Base-by-base conservation (phyloP, 192 early-diverging fungal species). In the Geranomyces variabilis region DNA sequence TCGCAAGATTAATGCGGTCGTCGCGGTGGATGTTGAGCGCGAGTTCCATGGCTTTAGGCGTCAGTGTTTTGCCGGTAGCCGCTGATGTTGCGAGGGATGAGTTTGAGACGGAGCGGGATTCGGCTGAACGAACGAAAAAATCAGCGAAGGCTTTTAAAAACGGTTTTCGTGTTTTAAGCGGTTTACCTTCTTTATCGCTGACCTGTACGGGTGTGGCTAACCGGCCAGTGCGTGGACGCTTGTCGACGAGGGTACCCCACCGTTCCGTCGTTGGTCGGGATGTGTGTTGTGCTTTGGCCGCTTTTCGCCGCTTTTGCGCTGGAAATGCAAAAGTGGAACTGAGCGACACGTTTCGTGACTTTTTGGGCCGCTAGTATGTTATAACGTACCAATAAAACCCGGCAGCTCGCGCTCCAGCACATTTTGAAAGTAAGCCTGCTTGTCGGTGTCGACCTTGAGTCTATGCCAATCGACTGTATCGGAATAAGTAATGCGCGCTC, bases 401-500 rank as follows among this genome's bases (percentile, higher is more conserved):
- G 71, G 68, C 15, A 76, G n/a, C 30, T 69, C 72, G 1, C 66
- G 31, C 53, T 80, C 77, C 19, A 76, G 73, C 21, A 83, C 48
- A 48, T 76, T 78, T 33, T 65, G 62, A 60, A 80, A 86, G 61
- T 78, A 79, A 13, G 63, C 68, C 63, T 84, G 76, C 62, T 77
- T 79, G 44, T 86, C 84, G 19, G 74, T 69, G 62, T 86, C 84
- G 28, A 86, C 70, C 41, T 80, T 77, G 4, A 81, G 51, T 17
- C 80, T 56, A 24, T 57, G 58, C 84, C 84, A 86, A 57, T 86
- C 80, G 15, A 86, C 62, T 66, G 29, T 10, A 34, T 15, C n/a
- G 28, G 26, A 7, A 51, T n/a, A n/a, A 29, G 13, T 31, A 63
- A 72, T 80, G 61, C n/a, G 14, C 59, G 64, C 28, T 76, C 53